Conservation (phyloP, 768 basidiomycete species). For the Rubroboletus pulcherrimus region DNA sequence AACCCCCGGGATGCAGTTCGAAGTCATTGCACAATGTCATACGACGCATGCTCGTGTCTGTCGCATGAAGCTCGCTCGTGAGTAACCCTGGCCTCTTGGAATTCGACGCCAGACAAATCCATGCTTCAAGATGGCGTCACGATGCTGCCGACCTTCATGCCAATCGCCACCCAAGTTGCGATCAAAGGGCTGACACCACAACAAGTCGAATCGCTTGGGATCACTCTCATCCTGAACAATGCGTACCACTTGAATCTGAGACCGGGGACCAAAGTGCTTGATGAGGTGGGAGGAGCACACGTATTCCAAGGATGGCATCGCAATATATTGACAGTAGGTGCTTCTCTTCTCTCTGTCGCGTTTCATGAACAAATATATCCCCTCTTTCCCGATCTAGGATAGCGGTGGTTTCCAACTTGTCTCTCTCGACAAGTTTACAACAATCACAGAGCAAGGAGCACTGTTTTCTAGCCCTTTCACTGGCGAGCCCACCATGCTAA, state of each 20-base stretch:
- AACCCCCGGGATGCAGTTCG: constrained; percentile 62
- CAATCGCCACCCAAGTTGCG: constrained; percentile 87
- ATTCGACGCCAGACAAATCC: neutral
- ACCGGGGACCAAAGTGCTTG: constrained; percentile 71
- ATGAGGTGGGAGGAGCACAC: constrained; percentile 81
- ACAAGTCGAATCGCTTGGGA: constrained; percentile 76
- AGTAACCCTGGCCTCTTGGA: constrained; percentile 23
- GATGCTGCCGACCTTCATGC: constrained; percentile 89
- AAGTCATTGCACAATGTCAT: constrained; percentile 74
- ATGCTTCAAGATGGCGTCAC: constrained; percentile 64
- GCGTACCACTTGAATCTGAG: constrained; percentile 88
- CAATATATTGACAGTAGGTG: constrained; percentile 76
- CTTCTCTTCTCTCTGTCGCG: neutral
- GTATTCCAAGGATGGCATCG: constrained; percentile 84
- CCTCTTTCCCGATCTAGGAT: constrained; percentile 44
- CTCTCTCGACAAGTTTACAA: constrained; percentile 78
- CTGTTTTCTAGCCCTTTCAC: constrained; percentile 81
- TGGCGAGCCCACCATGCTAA: constrained; percentile 85
- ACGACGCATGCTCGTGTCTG: constrained; percentile 83
- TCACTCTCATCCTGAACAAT: constrained; percentile 84
- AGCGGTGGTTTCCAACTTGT: constrained; percentile 90
- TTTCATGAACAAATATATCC: neutral
- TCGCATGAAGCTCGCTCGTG: constrained; percentile 80
- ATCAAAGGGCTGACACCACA: constrained; percentile 89
- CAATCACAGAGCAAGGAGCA: constrained; percentile 86